Evolutionary conservation across 768 basidiomycete genomes (phyloP).

Genomic region (Amanita rimosa): DNA sequence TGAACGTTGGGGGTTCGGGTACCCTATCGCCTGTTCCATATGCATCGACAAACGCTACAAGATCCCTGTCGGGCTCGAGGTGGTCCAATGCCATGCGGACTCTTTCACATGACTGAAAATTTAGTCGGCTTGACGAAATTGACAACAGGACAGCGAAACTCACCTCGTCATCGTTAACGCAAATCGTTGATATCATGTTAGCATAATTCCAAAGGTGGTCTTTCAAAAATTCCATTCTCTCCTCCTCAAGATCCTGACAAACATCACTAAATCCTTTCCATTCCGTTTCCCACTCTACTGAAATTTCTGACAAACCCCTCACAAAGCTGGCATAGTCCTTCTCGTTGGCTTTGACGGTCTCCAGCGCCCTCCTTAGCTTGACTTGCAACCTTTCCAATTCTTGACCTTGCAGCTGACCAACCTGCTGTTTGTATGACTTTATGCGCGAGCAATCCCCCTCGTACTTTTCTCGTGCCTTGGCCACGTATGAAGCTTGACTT

Average conservation of each 20-base stretch:
- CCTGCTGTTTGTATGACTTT: conserved; percentile 82
- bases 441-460: conserved; percentile 87
- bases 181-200: conserved; percentile 89
- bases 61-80: conserved; percentile 74
- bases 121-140: conserved; percentile 3
- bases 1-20: conserved; percentile 64
- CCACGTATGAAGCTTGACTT: conserved; percentile 75
- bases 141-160: background rate
- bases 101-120: conserved; percentile 75
- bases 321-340: conserved; percentile 81
- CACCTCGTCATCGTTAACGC: conserved; percentile 91
- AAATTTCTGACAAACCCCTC: conserved; percentile 59
- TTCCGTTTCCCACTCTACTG: conserved; percentile 77
- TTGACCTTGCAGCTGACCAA: conserved; percentile 47
- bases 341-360: conserved; percentile 85
- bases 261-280: conserved; percentile 94
- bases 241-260: conserved; percentile 97
- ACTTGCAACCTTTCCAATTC: conserved; percentile 79
- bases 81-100: conserved; percentile 79
- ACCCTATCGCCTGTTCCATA: conserved; percentile 83
- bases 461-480: conserved; percentile 88
- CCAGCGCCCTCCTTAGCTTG: conserved; percentile 75
- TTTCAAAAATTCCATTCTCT: conserved; percentile 87
- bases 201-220: conserved; percentile 93
- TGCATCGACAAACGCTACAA: conserved; percentile 75